Percentiles rank a stretch among this genome's conserved stretches.
These are phyloP conservation scores for Colletotrichum ledebouriae DNA, from an alignment of 2,329 filamentous ascomycete genomes.

Conservation along the genomic window DNA sequence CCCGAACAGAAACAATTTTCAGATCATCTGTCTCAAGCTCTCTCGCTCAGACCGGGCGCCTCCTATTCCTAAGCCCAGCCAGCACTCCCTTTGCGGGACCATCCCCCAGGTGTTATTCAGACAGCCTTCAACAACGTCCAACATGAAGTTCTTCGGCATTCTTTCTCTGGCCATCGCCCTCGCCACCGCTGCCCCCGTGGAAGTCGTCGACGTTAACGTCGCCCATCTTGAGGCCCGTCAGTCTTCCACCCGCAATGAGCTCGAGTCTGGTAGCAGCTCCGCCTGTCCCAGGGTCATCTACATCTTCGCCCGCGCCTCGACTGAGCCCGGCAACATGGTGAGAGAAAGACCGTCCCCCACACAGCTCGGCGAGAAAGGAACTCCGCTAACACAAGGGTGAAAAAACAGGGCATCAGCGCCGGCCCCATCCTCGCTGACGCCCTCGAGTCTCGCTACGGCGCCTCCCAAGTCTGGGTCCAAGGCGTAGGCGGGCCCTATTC, in stretches of 20 bases:
- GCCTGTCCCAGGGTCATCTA: constrained; percentile 55
- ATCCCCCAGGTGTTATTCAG: not conserved
- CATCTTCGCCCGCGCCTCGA: constrained; percentile 57
- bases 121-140: not conserved
- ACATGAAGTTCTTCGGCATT: constrained; percentile 45
- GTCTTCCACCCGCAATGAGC: constrained; percentile 47
- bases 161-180: constrained; percentile 41
- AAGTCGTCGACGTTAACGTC: constrained; percentile 21
- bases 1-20: not conserved
- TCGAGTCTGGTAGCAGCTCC: constrained; percentile 47
- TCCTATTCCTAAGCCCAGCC: constrained; percentile 22
- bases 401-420: constrained; percentile 46
- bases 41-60: constrained; percentile 23
- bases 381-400: not conserved
- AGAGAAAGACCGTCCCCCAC: not conserved
- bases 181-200: constrained; percentile 40
- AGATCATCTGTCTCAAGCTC: constrained; percentile 28
- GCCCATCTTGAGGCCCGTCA: constrained; percentile 43
- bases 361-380: not conserved
- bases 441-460: constrained; percentile 48
- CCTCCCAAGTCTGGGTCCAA: constrained; percentile 55
- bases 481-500: constrained; percentile 58
- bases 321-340: constrained; percentile 56
- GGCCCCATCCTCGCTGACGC: constrained; percentile 49
- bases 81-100: constrained; percentile 4